Evolutionary conservation across 139 green algal species (phyloP).

Genomic region (Gonium pectorale): DNA sequence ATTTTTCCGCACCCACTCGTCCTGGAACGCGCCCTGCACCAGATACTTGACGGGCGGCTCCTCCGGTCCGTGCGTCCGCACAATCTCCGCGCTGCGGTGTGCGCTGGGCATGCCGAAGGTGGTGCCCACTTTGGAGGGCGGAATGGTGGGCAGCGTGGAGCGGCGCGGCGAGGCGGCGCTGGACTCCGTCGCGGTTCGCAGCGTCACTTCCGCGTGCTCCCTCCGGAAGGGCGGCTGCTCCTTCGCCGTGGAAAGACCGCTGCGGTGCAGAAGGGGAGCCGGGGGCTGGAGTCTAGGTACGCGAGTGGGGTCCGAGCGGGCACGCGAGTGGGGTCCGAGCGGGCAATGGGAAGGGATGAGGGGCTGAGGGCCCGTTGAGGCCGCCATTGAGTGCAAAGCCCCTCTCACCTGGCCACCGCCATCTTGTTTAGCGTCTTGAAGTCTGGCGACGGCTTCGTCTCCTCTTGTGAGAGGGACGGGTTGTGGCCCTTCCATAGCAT

Average conservation of each 20-base stretch:
- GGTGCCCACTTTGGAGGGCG: slow-evolving; percentile 18
- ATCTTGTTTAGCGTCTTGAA: slow-evolving; percentile 58
- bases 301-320: neutral
- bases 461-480: neutral
- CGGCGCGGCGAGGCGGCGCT: neutral
- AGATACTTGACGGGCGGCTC: slow-evolving; percentile 67
- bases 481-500: slow-evolving; percentile 55
- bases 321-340: too few species aligned
- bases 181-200: neutral
- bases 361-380: too few species aligned
- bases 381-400: too few species aligned
- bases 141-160: slow-evolving; percentile 28
- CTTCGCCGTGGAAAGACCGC: slow-evolving; percentile 58
- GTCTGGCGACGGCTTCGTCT: slow-evolving; percentile 33
- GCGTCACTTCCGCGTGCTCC: slow-evolving; percentile 39
- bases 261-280: slow-evolving; percentile 5
- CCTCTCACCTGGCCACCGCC: slow-evolving; percentile 9
- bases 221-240: slow-evolving; percentile 52
- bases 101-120: slow-evolving; percentile 53
- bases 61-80: slow-evolving; percentile 43
- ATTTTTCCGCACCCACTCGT: slow-evolving; percentile 53
- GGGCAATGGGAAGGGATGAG: too few species aligned
- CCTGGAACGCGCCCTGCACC: slow-evolving; percentile 62
- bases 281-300: neutral
- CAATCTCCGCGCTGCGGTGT: slow-evolving; percentile 45